These are phyloP conservation scores for Arachis monticola DNA, from an alignment of 331 rosid genomes.

Conservation along the genomic window DNA sequence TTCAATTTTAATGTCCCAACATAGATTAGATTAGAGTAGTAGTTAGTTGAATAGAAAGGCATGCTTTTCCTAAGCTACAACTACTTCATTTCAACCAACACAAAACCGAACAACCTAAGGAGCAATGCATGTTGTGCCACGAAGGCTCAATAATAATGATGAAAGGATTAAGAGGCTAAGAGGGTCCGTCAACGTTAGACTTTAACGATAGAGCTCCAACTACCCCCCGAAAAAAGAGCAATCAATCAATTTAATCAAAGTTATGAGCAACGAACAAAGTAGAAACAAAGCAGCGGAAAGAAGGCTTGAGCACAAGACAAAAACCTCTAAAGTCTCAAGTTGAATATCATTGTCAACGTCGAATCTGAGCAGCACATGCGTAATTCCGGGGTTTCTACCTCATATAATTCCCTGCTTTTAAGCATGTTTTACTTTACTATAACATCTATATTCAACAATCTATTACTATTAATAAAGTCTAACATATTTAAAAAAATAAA, in stretches of 20 bases:
- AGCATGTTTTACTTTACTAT: background rate
- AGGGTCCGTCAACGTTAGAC: constrained; percentile 3
- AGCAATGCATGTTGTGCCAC: background rate
- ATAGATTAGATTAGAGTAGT: too few species aligned
- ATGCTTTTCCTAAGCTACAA: background rate
- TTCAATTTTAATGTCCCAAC: too few species aligned
- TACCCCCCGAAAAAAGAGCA: background rate
- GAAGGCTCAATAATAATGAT: constrained; percentile 5
- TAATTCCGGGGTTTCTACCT: constrained; percentile 16
- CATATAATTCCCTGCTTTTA: background rate
- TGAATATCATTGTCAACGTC: background rate
- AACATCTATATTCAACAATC: too few species aligned
- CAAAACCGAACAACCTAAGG: background rate
- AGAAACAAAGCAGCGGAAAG: background rate
- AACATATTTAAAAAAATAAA: too few species aligned
- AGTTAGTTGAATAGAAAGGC: background rate
- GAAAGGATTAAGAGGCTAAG: background rate
- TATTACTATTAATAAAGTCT: too few species aligned
- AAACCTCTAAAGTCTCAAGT: background rate
- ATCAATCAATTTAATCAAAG: background rate
- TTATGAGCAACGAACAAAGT: background rate
- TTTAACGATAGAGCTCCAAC: constrained; percentile 4
- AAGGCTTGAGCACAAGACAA: background rate
- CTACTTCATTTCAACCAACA: background rate
- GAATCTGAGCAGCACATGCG: constrained; percentile 9